Evolutionary conservation across 1,284 basidiomycete species (phyloP), one percentile per base, ranked within the genome.

Genomic region (Ganoderma resinaceum): DNA sequence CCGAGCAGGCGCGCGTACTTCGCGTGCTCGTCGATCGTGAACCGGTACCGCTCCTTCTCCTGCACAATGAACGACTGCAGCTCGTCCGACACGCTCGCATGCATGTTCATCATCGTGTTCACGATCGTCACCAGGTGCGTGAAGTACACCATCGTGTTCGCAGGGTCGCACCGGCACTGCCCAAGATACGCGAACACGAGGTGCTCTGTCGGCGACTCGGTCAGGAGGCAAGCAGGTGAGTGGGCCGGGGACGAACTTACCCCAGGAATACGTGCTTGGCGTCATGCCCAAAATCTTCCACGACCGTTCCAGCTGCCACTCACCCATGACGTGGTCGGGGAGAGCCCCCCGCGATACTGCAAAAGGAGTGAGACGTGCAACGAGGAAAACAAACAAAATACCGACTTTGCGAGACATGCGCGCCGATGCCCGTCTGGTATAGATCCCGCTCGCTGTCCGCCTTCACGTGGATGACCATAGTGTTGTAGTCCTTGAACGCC

Each of bases 161-260:
- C 80, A 33, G 92, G 92, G 74, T 93, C 88, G 77, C 93, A 95
- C 67, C 92, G 90, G 75, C 89, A 91, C 78, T 94, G 92, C 0
- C 91, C 89, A 64, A 90, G 80, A 75, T 94, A 95, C 0, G 88
- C 91, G 76, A 92, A 94, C n/a, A 82, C 82, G 61, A 95, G 83
- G 8, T 92, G 80, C 33, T 91, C 93, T 94, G 69, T 14, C 61
- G 52, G 58, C 65, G 35, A 52, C 37, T 49, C 12, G 7, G 53
- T 31, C 31, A 70, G 62, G 26, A 38, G n/a, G n/a, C n/a, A 46
- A 59, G 68, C 61, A 26, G 37, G 8, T 6, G 40, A 23, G 26
- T 3, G 6, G 61, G 49, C 38, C 14, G 55, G 49, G 61, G 42
- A 29, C 9, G 64, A 38, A 67, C 82, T 67, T 74, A 92, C 92